Conservation (phyloP, 345 rosid genomes). For the Combretum micranthum region DNA sequence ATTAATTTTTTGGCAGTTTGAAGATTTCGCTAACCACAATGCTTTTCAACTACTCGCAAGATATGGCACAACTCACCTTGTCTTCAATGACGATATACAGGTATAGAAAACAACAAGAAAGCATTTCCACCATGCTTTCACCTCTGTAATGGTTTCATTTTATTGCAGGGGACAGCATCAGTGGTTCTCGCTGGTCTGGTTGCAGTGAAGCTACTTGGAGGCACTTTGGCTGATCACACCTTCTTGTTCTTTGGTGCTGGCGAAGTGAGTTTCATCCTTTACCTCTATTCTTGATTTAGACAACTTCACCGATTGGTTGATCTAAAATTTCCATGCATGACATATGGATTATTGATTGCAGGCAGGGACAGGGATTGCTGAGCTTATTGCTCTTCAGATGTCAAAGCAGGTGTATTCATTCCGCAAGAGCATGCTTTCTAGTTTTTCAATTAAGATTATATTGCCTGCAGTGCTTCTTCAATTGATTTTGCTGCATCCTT, state of each 20-base stretch:
- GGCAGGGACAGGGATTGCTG: conserved; percentile 98
- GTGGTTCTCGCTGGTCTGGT: conserved; percentile 90
- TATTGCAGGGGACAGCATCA: conserved; percentile 80
- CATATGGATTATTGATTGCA: conserved; percentile 18
- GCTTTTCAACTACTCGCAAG: conserved; percentile 73
- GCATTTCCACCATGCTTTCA: background rate
- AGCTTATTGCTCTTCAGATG: conserved; percentile 83
- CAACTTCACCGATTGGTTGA: background rate
- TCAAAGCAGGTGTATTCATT: conserved; percentile 59
- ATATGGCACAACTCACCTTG: conserved; percentile 72
- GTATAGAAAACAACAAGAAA: conserved; percentile 16
- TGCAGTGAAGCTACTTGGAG: conserved; percentile 60
- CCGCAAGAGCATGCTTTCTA: too few species aligned
- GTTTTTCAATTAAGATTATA: too few species aligned
- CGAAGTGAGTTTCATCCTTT: conserved; percentile 44
- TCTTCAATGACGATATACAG: conserved; percentile 95
- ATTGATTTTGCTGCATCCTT: too few species aligned
- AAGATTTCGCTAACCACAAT: conserved; percentile 96
- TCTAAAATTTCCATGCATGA: background rate
- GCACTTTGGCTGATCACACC: conserved; percentile 60
- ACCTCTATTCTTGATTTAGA: background rate
- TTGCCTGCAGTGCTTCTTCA: too few species aligned
- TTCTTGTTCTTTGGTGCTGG: conserved; percentile 97
- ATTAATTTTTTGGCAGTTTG: conserved; percentile 45
- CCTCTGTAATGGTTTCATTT: background rate